Conservation (phyloP, 345 rosid species). For the Eucalyptus pumila region DNA sequence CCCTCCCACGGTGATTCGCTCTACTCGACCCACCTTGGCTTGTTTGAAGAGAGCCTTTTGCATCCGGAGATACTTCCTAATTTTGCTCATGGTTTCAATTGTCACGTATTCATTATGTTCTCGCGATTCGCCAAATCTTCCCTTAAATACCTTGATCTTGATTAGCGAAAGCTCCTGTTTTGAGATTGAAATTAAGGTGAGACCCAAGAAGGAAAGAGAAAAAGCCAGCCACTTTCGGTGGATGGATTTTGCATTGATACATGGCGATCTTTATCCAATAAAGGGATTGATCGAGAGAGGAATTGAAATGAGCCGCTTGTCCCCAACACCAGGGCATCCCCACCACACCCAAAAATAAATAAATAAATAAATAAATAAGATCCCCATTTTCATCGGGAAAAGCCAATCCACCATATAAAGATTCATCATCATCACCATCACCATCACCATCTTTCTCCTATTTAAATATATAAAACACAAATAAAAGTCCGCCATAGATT, state of each 20-base stretch:
- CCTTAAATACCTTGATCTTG: rapidly evolving
- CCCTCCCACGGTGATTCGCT: background rate
- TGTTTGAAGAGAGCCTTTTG: background rate
- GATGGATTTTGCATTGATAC: background rate
- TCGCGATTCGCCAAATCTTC: background rate
- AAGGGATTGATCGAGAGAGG: background rate
- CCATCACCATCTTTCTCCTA: background rate
- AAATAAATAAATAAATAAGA: background rate
- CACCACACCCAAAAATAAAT: background rate
- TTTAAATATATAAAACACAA: background rate
- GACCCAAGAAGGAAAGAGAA: background rate
- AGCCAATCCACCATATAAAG: background rate
- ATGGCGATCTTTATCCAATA: background rate
- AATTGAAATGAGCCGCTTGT: background rate
- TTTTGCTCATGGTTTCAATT: background rate
- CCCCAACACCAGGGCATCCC: background rate
- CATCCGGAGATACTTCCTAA: background rate
- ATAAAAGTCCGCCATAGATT: background rate
- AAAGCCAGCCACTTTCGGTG: background rate
- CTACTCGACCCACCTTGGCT: background rate
- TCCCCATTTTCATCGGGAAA: background rate
- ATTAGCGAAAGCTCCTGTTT: background rate
- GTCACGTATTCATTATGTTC: background rate
- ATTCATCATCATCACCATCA: background rate
- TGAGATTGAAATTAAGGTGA: background rate